Conservation (phyloP, 805 yeast species). For the Barnettozyma botsteinii region DNA sequence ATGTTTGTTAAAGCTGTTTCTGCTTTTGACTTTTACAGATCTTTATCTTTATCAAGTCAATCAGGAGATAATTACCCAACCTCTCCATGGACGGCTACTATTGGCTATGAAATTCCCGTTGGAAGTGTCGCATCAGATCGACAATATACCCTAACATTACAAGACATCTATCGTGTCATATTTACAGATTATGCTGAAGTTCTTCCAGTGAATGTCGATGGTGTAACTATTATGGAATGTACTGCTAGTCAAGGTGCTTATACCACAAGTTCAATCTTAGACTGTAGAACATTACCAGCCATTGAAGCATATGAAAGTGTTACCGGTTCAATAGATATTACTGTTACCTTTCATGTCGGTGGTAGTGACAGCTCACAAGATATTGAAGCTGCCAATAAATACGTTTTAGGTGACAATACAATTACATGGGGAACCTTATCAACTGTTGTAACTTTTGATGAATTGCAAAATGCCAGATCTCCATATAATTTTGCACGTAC, state of each 20-base stretch:
- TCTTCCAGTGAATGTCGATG: slow-evolving; percentile 22
- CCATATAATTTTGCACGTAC: slow-evolving; percentile 26
- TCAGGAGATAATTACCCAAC: slow-evolving; percentile 22
- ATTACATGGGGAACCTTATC: slow-evolving; percentile 25
- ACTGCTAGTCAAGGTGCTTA: slow-evolving; percentile 30
- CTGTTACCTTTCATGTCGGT: slow-evolving; percentile 31
- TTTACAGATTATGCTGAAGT: slow-evolving; percentile 22
- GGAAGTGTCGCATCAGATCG: slow-evolving; percentile 21
- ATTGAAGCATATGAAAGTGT: slow-evolving; percentile 17
- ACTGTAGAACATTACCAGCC: slow-evolving; percentile 25
- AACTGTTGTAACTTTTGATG: slow-evolving; percentile 26
- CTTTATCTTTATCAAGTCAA: slow-evolving; percentile 5
- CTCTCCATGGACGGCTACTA: slow-evolving; percentile 29
- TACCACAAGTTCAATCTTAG: slow-evolving; percentile 25
- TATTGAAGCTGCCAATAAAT: slow-evolving; percentile 27
- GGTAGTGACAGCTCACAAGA: slow-evolving; percentile 28
- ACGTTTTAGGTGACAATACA: slow-evolving; percentile 25
- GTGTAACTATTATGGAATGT: slow-evolving; percentile 27
- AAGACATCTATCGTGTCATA: slow-evolving; percentile 30
- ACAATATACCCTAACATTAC: slow-evolving; percentile 24
- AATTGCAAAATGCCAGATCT: slow-evolving; percentile 13
- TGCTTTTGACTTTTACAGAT: slow-evolving; percentile 7
- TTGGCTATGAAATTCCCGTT: slow-evolving; percentile 23
- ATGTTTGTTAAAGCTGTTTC: not conserved
- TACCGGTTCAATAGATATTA: slow-evolving; percentile 27